Evolutionary conservation across 768 basidiomycete genomes (phyloP), one percentile per base, ranked within the genome.

Genomic region (Mycena indigotica): DNA sequence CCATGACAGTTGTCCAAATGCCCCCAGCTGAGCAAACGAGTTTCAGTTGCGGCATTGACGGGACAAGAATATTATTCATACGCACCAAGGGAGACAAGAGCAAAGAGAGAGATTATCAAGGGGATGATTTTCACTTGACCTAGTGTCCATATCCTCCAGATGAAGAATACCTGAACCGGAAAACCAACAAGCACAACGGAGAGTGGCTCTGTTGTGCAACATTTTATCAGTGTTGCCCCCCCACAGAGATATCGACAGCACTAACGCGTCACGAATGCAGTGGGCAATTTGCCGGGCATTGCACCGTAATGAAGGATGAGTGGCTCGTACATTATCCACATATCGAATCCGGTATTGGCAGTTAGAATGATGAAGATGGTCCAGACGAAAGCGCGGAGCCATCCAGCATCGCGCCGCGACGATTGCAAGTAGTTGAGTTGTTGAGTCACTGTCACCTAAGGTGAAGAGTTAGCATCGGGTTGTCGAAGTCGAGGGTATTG

Each of bases 281-380:
- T 41, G 1, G 55, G 55, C 13, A 56, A 28, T 12, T 50, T 32
- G 16, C 48, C 17, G 3, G 44, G 53, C 16, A 45, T 10, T 2
- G 5, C 53, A 12, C 55, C 55, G 23, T 51, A 51, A 3, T 50
- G 24, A 15, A 51, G 35, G 16, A 51, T 44, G 23, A 50, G 48
- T 13, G 49, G 38, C 49, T 56, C 38, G 28, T 40, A 56, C n/a
- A 56, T 51, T 2, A 41, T 23, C 17, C 5, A 21, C 15, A 56
- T 51, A 23, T 56, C 49, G 35, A 56, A 51, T 6, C 10, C 49
- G 17, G 54, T 38, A n/a, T 55, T 55, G 3, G 54, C 54, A n/a
- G 45, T 49, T 46, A 46, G 30, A 3, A 55, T 32, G 3, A 49
- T 15, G 19, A 28, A 48, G 45, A 26, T 23, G 12, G 25, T 2